Evolutionary conservation across 2,329 filamentous ascomycete genomes (phyloP).

Genomic region (Cladophialophora yegresii): DNA sequence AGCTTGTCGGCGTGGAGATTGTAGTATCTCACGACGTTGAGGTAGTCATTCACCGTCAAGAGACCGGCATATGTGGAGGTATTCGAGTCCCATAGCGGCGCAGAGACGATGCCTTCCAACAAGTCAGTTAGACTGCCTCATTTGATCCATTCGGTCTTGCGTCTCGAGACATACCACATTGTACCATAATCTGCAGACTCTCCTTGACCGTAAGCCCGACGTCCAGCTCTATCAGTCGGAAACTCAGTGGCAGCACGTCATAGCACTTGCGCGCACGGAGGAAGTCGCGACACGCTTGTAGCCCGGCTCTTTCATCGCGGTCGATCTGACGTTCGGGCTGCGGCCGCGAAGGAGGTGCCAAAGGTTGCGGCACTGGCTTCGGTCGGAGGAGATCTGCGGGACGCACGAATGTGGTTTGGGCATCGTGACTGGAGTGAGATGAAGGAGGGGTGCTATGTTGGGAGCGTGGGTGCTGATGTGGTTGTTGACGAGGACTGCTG

Average conservation of each 20-base stretch:
- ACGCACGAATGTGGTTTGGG: conserved; percentile 47
- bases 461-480: conserved; percentile 28
- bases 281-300: conserved; percentile 87
- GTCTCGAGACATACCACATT: conserved; percentile 71
- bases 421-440: conserved; percentile 45
- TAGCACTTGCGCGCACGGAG: conserved; percentile 95
- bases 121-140: background rate
- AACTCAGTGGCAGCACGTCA: conserved; percentile 94
- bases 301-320: conserved; percentile 52
- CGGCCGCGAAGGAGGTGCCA: conserved; percentile 48
- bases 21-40: conserved; percentile 99
- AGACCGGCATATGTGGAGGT: conserved; percentile 91
- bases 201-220: conserved; percentile 95
- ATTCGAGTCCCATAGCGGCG: conserved; percentile 93
- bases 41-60: conserved; percentile 93
- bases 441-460: conserved; percentile 26
- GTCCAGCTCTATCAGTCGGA: conserved; percentile 93
- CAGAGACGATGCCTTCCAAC: conserved; percentile 83
- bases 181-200: conserved; percentile 89
- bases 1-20: conserved; percentile 93
- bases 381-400: conserved; percentile 52
- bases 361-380: conserved; percentile 45
- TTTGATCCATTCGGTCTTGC: background rate
- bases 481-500: conserved; percentile 26
- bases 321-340: conserved; percentile 51